Evolutionary conservation across 2,329 filamentous ascomycete genomes (phyloP).

Genomic region (Rachicladosporium sp.): DNA sequence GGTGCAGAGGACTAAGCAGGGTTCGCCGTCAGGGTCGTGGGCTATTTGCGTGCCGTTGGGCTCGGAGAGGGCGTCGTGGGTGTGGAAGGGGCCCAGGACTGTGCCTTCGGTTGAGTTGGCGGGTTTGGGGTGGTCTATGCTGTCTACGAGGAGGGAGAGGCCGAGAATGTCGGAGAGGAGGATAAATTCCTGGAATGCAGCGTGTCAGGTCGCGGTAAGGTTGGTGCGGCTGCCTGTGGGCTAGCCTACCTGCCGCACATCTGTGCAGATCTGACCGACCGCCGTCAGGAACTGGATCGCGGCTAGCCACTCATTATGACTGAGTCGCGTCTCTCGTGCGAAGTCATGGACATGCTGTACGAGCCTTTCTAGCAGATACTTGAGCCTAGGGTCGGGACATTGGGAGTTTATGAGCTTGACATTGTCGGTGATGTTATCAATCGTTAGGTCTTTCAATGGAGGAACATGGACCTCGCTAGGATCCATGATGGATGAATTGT

Average conservation of each 20-base stretch:
- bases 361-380: conserved; percentile 60
- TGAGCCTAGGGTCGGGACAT: conserved; percentile 51
- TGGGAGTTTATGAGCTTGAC: conserved; percentile 63
- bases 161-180: conserved; percentile 70
- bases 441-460: conserved; percentile 56
- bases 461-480: conserved; percentile 35
- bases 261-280: conserved; percentile 60
- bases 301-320: conserved; percentile 66
- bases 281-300: conserved; percentile 59
- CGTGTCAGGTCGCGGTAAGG: background rate
- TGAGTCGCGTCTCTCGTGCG: conserved; percentile 63
- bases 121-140: conserved; percentile 73
- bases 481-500: conserved; percentile 26
- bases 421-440: conserved; percentile 71
- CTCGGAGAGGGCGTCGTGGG: conserved; percentile 55
- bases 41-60: conserved; percentile 50
- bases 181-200: conserved; percentile 45
- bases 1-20: conserved; percentile 61
- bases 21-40: conserved; percentile 55
- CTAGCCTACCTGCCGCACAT: conserved; percentile 55
- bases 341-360: conserved; percentile 74
- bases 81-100: conserved; percentile 73
- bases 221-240: background rate
- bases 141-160: conserved; percentile 67
- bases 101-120: conserved; percentile 59